Percentiles rank a stretch among this genome's conserved stretches.
Evolutionary conservation across 192 early-diverging fungal genomes (phyloP).

Genomic region (Backusella liffmaniae): DNA sequence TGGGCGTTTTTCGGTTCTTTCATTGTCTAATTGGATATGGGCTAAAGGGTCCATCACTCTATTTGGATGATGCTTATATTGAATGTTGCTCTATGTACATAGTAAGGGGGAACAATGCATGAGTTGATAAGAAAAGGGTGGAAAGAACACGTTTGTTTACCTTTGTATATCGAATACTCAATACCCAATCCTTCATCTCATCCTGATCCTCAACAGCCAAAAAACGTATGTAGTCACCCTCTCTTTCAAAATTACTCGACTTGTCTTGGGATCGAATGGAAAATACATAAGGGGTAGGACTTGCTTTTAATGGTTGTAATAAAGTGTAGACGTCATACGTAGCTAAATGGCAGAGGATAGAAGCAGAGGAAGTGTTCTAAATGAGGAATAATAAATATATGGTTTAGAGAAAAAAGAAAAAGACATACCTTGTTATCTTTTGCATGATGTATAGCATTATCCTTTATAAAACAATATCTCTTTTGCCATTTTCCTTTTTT

Average conservation of each 20-base stretch:
- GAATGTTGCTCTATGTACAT: conserved; percentile 15
- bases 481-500: conserved; percentile 88
- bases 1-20: neutral
- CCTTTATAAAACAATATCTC: conserved; percentile 67
- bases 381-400: neutral
- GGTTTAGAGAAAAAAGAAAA: conserved; percentile 27
- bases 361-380: conserved; percentile 14
- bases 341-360: conserved; percentile 54
- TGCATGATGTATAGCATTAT: conserved; percentile 63
- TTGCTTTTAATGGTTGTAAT: conserved; percentile 55
- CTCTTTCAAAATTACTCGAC: conserved; percentile 78
- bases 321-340: conserved; percentile 87
- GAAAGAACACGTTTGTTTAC: conserved; percentile 31
- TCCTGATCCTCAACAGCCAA: conserved; percentile 67
- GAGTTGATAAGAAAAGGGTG: neutral
- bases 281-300: conserved; percentile 82
- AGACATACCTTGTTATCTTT: conserved; percentile 62
- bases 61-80: conserved; percentile 23
- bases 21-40: neutral
- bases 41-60: conserved; percentile 17
- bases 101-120: neutral
- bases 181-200: conserved; percentile 71
- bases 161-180: conserved; percentile 66
- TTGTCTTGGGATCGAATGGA: conserved; percentile 79
- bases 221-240: conserved; percentile 78